phyloP scores from a whole-genome alignment of 179 eudicot species.

The Sideroxylon spinosum region DNA sequence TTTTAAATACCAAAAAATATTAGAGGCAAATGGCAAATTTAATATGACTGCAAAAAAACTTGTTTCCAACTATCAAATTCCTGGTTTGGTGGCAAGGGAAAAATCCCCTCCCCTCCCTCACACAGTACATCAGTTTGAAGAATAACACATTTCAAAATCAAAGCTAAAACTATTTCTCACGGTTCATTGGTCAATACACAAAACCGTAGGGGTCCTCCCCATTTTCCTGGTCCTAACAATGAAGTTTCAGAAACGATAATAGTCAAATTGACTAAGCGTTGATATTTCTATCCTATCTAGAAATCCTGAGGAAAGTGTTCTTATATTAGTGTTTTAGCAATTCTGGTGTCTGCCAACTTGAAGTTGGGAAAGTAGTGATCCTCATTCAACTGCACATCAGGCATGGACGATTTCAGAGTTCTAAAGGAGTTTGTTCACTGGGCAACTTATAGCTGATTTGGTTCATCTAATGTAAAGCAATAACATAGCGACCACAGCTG shows the following conservation, averaged over 20 bases:
- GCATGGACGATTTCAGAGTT: conserved; percentile 32
- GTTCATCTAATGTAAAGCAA: too few species aligned
- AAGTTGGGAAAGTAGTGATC: conserved; percentile 13
- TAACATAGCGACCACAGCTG: too few species aligned
- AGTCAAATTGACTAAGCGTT: conserved; percentile 15
- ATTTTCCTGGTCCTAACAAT: background rate
- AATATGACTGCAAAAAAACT: too few species aligned
- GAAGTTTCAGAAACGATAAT: background rate
- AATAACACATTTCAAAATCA: background rate
- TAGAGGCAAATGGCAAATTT: too few species aligned
- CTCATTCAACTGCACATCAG: conserved; percentile 12
- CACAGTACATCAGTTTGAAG: too few species aligned
- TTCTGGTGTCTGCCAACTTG: conserved; percentile 23
- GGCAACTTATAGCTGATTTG: background rate
- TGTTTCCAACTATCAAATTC: too few species aligned
- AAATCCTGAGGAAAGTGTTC: conserved; percentile 1
- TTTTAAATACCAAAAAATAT: too few species aligned
- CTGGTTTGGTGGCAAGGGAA: too few species aligned
- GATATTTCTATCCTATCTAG: background rate
- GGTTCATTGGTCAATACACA: background rate
- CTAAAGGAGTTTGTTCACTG: conserved; percentile 24
- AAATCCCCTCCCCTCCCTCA: too few species aligned
- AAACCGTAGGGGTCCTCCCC: background rate
- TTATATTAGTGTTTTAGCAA: background rate
- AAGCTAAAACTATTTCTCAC: background rate